Evolutionary conservation across 140 eudicot species (phyloP).

Genomic region (Stevia rebaudiana): DNA sequence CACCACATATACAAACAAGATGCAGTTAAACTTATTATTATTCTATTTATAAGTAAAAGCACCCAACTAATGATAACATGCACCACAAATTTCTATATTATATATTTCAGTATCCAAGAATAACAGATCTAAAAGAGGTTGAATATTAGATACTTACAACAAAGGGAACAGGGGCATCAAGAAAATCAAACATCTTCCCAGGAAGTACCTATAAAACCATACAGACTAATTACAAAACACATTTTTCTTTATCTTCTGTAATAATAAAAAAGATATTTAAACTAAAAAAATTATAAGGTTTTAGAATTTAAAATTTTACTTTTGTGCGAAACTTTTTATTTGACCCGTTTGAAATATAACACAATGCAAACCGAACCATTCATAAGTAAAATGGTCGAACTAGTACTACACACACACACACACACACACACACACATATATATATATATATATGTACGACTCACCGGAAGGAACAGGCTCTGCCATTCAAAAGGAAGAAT

Average conservation of each 20-base stretch:
- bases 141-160: slow-evolving; percentile 47
- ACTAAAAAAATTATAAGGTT: background rate
- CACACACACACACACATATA: too few species aligned
- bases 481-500: slow-evolving; percentile 98
- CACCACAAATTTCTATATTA: background rate
- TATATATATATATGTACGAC: slow-evolving; percentile 18
- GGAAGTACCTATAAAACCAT: slow-evolving; percentile 68
- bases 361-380: background rate
- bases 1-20: slow-evolving; percentile 16
- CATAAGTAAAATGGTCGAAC: background rate
- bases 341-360: background rate
- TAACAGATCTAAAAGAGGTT: background rate
- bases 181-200: slow-evolving; percentile 81
- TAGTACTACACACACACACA: too few species aligned
- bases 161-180: slow-evolving; percentile 97
- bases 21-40: slow-evolving; percentile 1
- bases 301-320: background rate
- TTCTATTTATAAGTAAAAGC: background rate
- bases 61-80: slow-evolving; percentile 6
- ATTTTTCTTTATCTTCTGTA: background rate
- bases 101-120: background rate
- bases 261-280: background rate
- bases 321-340: background rate
- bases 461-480: slow-evolving; percentile 84
- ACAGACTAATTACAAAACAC: background rate